Percentiles rank a stretch among this genome's conserved stretches.
phyloP scores from a whole-genome alignment of 2,329 filamentous ascomycete species.

The Pseudocercospora vitis region DNA sequence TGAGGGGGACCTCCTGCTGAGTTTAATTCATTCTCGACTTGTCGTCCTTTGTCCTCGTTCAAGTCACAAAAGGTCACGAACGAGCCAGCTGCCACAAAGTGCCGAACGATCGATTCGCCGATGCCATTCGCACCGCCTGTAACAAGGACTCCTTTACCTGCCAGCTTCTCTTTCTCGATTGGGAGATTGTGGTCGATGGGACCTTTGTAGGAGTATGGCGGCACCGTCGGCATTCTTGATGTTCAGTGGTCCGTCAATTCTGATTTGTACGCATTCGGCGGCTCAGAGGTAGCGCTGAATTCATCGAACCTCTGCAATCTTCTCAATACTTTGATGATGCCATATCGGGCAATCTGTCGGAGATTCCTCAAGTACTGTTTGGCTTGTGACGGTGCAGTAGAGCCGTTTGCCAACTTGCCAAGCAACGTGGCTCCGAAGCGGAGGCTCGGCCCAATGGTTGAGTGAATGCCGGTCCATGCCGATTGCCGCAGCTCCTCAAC shows the following conservation, averaged over 20 bases:
- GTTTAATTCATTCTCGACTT: slow-evolving; percentile 34
- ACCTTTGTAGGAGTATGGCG: not conserved
- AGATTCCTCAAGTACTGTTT: too few relatives aligned
- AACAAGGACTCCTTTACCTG: slow-evolving; percentile 41
- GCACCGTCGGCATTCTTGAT: not conserved
- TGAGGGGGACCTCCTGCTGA: slow-evolving; percentile 27
- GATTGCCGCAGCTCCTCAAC: not conserved
- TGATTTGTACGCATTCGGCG: too few relatives aligned
- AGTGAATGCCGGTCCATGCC: not conserved
- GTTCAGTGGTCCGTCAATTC: too few relatives aligned
- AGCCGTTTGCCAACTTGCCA: not conserved
- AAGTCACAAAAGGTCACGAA: slow-evolving; percentile 41
- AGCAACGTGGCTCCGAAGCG: not conserved
- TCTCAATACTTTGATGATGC: too few relatives aligned
- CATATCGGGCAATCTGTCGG: too few relatives aligned
- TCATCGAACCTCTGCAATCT: too few relatives aligned
- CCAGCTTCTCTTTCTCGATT: not conserved
- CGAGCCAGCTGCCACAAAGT: slow-evolving; percentile 36
- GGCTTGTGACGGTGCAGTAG: too few relatives aligned
- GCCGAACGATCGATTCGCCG: slow-evolving; percentile 37
- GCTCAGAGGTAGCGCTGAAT: too few relatives aligned
- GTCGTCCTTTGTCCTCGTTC: slow-evolving; percentile 30
- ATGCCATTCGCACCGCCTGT: slow-evolving; percentile 49
- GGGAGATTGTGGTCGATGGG: not conserved
- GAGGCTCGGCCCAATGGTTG: not conserved